Percentiles rank a stretch among this genome's conserved stretches.
phyloP scores from a whole-genome alignment of 805 yeast genomes.

The Wickerhamiella sergipiensis region DNA sequence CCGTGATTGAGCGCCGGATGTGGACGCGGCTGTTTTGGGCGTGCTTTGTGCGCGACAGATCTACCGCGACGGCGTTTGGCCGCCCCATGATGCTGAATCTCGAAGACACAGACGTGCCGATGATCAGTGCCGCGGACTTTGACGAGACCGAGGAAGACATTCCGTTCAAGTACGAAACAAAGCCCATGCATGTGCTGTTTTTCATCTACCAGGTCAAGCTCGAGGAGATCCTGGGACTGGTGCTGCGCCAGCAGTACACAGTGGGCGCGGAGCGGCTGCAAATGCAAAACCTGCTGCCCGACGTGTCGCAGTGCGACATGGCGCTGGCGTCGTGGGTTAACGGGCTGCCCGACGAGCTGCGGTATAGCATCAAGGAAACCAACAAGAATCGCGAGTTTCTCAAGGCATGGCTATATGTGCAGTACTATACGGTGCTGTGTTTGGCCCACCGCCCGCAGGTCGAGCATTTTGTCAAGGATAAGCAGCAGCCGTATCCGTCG shows the following conservation, averaged over 20 bases:
- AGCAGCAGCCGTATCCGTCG: conserved; percentile 36
- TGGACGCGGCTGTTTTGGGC: conserved; percentile 72
- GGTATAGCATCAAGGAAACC: conserved; percentile 42
- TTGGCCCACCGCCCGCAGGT: conserved; percentile 56
- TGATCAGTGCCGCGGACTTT: conserved; percentile 54
- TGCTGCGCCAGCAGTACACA: conserved; percentile 54
- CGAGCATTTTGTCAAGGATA: conserved; percentile 16
- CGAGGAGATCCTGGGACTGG: conserved; percentile 57
- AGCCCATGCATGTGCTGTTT: conserved; percentile 34
- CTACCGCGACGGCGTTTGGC: conserved; percentile 59
- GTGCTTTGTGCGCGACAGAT: conserved; percentile 54
- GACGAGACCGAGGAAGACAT: conserved; percentile 36
- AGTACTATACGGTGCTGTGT: conserved; percentile 60
- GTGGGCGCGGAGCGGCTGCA: conserved; percentile 47
- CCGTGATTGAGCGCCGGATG: conserved; percentile 32
- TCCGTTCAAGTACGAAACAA: conserved; percentile 21
- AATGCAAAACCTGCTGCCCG: conserved; percentile 31
- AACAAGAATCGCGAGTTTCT: conserved; percentile 39
- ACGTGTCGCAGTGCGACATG: conserved; percentile 52
- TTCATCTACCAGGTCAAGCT: conserved; percentile 52
- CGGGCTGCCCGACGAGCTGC: conserved; percentile 47
- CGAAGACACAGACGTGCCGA: conserved; percentile 65
- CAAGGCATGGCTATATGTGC: conserved; percentile 47
- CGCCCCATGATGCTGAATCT: conserved; percentile 55
- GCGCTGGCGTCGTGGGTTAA: conserved; percentile 68